Evolutionary conservation across 2,329 filamentous ascomycete species (phyloP), one percentile per base, ranked within the genome.

Genomic region (Cryphonectria radicalis): DNA sequence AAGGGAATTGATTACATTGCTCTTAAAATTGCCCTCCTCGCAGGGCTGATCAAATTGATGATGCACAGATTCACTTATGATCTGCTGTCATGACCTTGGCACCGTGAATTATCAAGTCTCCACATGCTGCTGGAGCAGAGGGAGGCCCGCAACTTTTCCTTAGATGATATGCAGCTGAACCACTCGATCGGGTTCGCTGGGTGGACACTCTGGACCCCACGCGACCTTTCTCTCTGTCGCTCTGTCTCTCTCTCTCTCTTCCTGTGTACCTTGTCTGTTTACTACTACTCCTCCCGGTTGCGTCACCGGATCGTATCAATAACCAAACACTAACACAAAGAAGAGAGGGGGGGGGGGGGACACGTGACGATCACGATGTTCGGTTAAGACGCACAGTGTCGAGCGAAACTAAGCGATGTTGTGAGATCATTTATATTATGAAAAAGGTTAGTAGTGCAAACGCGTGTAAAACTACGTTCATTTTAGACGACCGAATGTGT

Each of bases 131-230:
- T 32, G 28, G 25, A 59, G 55, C 13, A 28, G 6, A 17, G 10
- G 37, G 25, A 59, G 55, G 55, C 55, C 55, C 55, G 55, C 55
- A 59, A 19, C 55, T 35, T 32, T 57, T 59, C 5, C 53, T 13
- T 14, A 59, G 28, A 59, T 59, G 55, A 59, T 59, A 32, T 59
- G 55, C 55, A 59, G 55, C 55, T 59, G 55, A 59, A 59, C 25
- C 55, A 59, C 53, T 57, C 5, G 55, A 59, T 59, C 55, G 55
- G 55, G 55, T 32, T 59, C 55, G 55, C 28, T 32, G 25, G 55
- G 55, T 59, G 55, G 55, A 35, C 25, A 35, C 55, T 14, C 17
- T n/a, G 22, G 22, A 50, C 25, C 55, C 55, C 55, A 32, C 28
- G 55, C 22, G n/a, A 57, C n/a, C 53, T 57, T 53, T 57, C 55